A percentile compares a stretch with the other conserved stretches of the same genome.
These are phyloP conservation scores for Zymoseptoria passerinii DNA, from an alignment of 2,329 filamentous ascomycete species.

Conservation along the genomic window DNA sequence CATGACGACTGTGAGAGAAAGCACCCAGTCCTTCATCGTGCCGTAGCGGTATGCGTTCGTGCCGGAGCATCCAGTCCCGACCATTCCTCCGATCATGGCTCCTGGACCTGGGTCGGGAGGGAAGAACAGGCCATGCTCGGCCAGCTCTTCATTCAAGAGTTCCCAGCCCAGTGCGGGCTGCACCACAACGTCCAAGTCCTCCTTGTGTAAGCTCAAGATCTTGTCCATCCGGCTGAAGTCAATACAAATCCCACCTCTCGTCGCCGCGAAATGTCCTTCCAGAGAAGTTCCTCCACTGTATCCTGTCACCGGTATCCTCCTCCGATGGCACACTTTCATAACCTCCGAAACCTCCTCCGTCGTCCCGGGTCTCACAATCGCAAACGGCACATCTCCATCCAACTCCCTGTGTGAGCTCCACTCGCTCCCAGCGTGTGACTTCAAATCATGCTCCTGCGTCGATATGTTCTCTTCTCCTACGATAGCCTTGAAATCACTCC, in stretches of 20 bases:
- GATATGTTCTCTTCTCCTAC: slow-evolving; percentile 57
- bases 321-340: slow-evolving; percentile 77
- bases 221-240: slow-evolving; percentile 82
- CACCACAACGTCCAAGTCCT: slow-evolving; percentile 51
- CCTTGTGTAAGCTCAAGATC: slow-evolving; percentile 67
- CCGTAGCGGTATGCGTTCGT: slow-evolving; percentile 90
- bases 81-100: slow-evolving; percentile 86
- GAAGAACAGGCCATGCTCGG: slow-evolving; percentile 71
- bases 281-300: slow-evolving; percentile 84
- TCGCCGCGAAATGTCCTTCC: slow-evolving; percentile 82
- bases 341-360: slow-evolving; percentile 80
- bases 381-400: slow-evolving; percentile 40
- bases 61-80: slow-evolving; percentile 67
- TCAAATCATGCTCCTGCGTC: slow-evolving; percentile 46
- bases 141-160: slow-evolving; percentile 67
- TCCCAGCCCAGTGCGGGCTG: slow-evolving; percentile 76
- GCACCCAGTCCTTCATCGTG: slow-evolving; percentile 91
- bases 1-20: slow-evolving; percentile 77
- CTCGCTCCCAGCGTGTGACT: slow-evolving; percentile 52
- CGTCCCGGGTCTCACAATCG: slow-evolving; percentile 65
- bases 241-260: slow-evolving; percentile 72
- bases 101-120: slow-evolving; percentile 85
- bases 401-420: slow-evolving; percentile 50
- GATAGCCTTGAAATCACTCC: slow-evolving; percentile 54
- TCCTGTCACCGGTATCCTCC: slow-evolving; percentile 75